A percentile compares a stretch with the other conserved stretches of the same genome.
Conservation (phyloP, 495 filamentous ascomycete species). For the Daldinia loculata region DNA sequence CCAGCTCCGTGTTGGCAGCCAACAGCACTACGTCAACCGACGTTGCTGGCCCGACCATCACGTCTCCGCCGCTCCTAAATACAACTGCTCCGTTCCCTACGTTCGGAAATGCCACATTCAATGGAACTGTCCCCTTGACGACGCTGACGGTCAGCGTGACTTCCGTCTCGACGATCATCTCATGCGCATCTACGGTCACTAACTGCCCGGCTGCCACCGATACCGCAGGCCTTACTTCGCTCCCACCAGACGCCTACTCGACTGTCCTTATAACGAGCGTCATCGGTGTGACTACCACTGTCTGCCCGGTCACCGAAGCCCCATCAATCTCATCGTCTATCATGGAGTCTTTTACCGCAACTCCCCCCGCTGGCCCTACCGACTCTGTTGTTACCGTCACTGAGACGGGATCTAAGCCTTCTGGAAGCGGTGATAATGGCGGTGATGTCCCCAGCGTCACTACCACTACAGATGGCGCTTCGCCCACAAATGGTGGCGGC, state of each 20-base stretch:
- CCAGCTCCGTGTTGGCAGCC: background rate
- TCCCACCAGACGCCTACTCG: conserved; percentile 37
- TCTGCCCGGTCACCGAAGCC: conserved; percentile 42
- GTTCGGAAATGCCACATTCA: conserved; percentile 25
- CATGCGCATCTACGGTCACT: conserved; percentile 35
- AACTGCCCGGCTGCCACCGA: conserved; percentile 36
- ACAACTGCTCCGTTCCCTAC: background rate
- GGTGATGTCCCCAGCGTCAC: background rate
- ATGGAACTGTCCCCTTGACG: conserved; percentile 25
- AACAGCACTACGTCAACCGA: conserved; percentile 1
- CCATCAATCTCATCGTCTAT: conserved; percentile 41
- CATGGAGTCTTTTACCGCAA: conserved; percentile 28
- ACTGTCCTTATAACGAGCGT: conserved; percentile 39
- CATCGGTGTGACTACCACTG: conserved; percentile 43
- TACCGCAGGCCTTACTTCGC: conserved; percentile 27
- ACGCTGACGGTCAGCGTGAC: conserved; percentile 40
- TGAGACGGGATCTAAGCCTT: background rate
- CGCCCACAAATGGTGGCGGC: background rate
- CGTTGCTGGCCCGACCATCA: background rate
- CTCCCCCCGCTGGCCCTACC: background rate
- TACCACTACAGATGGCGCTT: background rate
- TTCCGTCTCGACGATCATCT: conserved; percentile 40
- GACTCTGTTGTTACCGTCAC: background rate
- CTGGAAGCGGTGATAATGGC: background rate
- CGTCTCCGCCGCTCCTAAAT: conserved; percentile 8